Conservation (phyloP, 2,329 filamentous ascomycete species). For the Colletotrichum echinochloae region DNA sequence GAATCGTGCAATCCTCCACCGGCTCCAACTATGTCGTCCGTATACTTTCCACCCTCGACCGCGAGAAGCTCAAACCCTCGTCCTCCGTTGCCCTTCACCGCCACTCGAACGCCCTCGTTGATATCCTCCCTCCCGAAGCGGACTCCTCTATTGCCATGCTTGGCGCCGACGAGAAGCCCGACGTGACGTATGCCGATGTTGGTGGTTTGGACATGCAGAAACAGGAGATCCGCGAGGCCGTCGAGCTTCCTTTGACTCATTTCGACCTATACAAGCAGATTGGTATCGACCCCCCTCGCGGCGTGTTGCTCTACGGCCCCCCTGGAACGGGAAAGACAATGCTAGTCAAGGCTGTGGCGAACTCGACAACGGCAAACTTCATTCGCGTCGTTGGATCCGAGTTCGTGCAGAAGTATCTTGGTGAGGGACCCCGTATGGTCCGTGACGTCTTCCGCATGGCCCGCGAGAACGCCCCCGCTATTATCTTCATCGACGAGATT, state of each 20-base stretch:
- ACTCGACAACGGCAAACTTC: slow-evolving; percentile 92
- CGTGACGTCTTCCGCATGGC: slow-evolving; percentile 99
- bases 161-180: slow-evolving; percentile 94
- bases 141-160: slow-evolving; percentile 99
- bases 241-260: slow-evolving; percentile 95
- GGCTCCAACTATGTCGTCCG: slow-evolving; percentile 99
- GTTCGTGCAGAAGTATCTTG: slow-evolving; percentile 93
- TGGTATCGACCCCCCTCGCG: slow-evolving; percentile 96
- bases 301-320: slow-evolving; percentile 83
- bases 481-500: slow-evolving; percentile 99
- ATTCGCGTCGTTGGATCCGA: slow-evolving; percentile 93
- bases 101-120: slow-evolving; percentile 97
- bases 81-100: slow-evolving; percentile 97
- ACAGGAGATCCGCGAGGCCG: slow-evolving; percentile 97
- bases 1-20: slow-evolving; percentile 97
- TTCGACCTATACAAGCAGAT: slow-evolving; percentile 99
- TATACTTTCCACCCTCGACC: slow-evolving; percentile 97
- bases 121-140: slow-evolving; percentile 98
- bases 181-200: slow-evolving; percentile 97
- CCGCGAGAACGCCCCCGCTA: slow-evolving; percentile 95
- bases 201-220: slow-evolving; percentile 99
- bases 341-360: slow-evolving; percentile 91
- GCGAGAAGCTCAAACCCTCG: slow-evolving; percentile 96
- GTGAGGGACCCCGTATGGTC: slow-evolving; percentile 97
- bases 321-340: slow-evolving; percentile 86